A percentile compares a stretch with the other conserved stretches of the same genome.
These are phyloP conservation scores for Moniliella sp. DNA, from an alignment of 1,284 basidiomycete species.

Conservation along the genomic window DNA sequence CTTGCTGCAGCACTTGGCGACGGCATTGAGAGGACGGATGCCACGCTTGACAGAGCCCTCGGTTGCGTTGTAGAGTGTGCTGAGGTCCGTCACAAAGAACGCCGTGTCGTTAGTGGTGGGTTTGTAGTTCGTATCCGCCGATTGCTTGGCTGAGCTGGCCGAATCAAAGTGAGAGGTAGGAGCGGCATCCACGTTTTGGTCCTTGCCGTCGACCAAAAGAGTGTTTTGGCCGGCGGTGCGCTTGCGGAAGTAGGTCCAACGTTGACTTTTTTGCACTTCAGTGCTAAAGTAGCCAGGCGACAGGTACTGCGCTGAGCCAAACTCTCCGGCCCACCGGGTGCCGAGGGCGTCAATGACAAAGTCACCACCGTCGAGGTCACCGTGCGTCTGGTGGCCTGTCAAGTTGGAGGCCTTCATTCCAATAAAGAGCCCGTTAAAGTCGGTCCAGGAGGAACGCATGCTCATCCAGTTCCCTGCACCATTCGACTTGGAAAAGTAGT, in stretches of 20 bases:
- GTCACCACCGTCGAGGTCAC: constrained; percentile 74
- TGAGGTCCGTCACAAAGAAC: constrained; percentile 60
- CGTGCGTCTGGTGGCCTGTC: constrained; percentile 59
- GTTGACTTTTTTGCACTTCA: constrained; percentile 11
- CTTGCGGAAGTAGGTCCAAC: constrained; percentile 43
- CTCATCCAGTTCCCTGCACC: constrained; percentile 56
- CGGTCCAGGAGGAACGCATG: constrained; percentile 74
- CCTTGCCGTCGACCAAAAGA: constrained; percentile 52
- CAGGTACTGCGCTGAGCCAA: constrained; percentile 67
- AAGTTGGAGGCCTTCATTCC: constrained; percentile 66
- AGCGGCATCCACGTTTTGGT: constrained; percentile 54
- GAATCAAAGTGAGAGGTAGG: constrained; percentile 45
- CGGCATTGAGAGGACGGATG: constrained; percentile 66
- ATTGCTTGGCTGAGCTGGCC: constrained; percentile 51
- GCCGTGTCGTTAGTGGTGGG: constrained; percentile 53
- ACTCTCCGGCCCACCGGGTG: constrained; percentile 81
- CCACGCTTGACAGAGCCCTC: constrained; percentile 56
- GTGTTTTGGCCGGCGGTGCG: constrained; percentile 92
- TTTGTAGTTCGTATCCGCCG: constrained; percentile 45
- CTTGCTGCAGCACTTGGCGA: constrained; percentile 55
- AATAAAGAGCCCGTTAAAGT: constrained; percentile 57
- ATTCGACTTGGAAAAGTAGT: constrained; percentile 49
- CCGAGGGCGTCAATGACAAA: constrained; percentile 88
- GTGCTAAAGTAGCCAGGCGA: constrained; percentile 31
- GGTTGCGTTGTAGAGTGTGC: constrained; percentile 50